Percentiles rank a stretch among this genome's conserved stretches.
Evolutionary conservation across 805 yeast genomes (phyloP).

Genomic region (Cyberlindnera galapagoensis): DNA sequence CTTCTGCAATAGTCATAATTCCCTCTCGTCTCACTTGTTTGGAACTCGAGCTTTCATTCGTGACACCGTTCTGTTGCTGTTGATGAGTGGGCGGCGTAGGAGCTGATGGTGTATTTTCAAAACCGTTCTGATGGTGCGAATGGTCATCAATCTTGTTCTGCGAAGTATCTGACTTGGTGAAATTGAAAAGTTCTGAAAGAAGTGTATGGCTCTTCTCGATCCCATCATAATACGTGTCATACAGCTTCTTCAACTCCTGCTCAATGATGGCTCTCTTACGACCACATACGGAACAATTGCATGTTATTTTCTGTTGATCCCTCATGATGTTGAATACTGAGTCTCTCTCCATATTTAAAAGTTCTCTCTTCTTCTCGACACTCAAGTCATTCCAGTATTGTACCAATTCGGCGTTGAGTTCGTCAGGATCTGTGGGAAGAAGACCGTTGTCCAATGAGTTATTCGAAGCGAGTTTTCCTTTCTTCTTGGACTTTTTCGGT

Average conservation of each 20-base stretch:
- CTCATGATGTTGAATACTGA: slow-evolving; percentile 61
- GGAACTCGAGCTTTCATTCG: slow-evolving; percentile 1
- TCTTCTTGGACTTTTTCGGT: slow-evolving; percentile 5
- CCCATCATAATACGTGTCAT: slow-evolving; percentile 55
- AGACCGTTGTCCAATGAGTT: slow-evolving; percentile 14
- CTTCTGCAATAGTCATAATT: slow-evolving; percentile 66
- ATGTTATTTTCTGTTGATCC: slow-evolving; percentile 48
- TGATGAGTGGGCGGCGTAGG: slow-evolving; percentile 1
- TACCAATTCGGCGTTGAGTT: slow-evolving; percentile 23
- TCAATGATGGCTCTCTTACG: slow-evolving; percentile 65
- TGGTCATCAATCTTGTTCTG: not conserved
- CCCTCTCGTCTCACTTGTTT: slow-evolving; percentile 28
- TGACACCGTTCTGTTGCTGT: slow-evolving; percentile 1
- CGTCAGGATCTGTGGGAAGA: slow-evolving; percentile 15
- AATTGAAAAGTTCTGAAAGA: slow-evolving; percentile 12
- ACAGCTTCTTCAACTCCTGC: slow-evolving; percentile 67
- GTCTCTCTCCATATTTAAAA: slow-evolving; percentile 61
- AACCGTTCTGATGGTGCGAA: slow-evolving; percentile 1
- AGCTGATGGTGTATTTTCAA: slow-evolving; percentile 9
- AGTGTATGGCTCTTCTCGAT: slow-evolving; percentile 10
- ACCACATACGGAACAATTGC: slow-evolving; percentile 77
- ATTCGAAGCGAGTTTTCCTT: slow-evolving; percentile 31
- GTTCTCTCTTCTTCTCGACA: slow-evolving; percentile 50
- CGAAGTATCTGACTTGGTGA: slow-evolving; percentile 5
- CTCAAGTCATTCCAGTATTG: slow-evolving; percentile 59